These are phyloP conservation scores for Flaveria bidentis DNA, from an alignment of 129 eudicot genomes.

Conservation along the genomic window DNA sequence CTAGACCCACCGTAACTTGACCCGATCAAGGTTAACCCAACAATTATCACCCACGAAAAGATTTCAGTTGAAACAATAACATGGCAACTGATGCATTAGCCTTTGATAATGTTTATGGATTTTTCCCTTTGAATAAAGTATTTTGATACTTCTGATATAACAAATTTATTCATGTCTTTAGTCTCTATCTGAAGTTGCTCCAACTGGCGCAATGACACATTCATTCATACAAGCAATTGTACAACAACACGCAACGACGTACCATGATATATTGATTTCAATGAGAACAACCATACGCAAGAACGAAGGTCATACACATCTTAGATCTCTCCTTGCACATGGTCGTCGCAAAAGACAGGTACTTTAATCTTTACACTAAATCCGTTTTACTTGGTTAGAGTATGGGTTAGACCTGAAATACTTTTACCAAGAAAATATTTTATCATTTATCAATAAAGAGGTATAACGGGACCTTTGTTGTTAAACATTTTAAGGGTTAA, in stretches of 20 bases:
- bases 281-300: conserved; percentile 86
- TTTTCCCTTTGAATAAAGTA: not conserved
- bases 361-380: conserved; percentile 1
- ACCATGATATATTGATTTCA: conserved; percentile 74
- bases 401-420: not conserved
- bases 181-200: conserved; percentile 81
- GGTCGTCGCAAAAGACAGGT: conserved; percentile 72
- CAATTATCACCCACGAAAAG: not conserved
- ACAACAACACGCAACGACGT: conserved; percentile 62
- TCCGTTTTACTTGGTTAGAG: not conserved
- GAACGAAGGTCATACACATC: conserved; percentile 43
- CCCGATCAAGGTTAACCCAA: no score
- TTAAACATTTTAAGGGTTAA: not conserved
- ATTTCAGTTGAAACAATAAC: not conserved
- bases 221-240: conserved; percentile 95
- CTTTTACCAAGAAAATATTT: not conserved
- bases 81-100: no score
- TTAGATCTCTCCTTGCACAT: conserved; percentile 65
- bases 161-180: conserved; percentile 25
- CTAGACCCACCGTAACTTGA: no score
- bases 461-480: not conserved
- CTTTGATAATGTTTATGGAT: not conserved
- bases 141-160: not conserved
- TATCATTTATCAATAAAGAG: not conserved
- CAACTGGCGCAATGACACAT: conserved; percentile 94